These are phyloP conservation scores for Rehmannia glutinosa DNA, from an alignment of 257 asterid species.

Conservation along the genomic window DNA sequence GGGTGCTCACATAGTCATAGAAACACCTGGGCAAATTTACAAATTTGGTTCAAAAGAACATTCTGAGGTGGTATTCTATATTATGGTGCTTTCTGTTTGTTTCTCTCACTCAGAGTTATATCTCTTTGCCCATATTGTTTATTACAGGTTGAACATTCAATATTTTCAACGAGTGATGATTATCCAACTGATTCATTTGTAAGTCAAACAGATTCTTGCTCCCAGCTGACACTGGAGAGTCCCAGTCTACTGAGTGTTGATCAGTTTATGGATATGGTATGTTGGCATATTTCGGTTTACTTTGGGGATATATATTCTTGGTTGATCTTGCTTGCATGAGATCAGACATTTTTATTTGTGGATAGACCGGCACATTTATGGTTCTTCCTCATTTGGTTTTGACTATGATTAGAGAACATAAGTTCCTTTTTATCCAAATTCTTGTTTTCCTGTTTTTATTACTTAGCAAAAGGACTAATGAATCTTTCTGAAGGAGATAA, in stretches of 20 bases:
- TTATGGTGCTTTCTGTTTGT: constrained; percentile 9
- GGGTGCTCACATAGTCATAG: constrained; percentile 52
- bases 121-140: constrained; percentile 14
- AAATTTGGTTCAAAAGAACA: constrained; percentile 37
- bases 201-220: constrained; percentile 45
- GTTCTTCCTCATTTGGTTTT: not conserved
- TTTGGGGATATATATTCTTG: not conserved
- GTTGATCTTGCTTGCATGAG: not conserved
- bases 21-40: constrained; percentile 43
- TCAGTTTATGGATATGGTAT: constrained; percentile 71
- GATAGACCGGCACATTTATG: not conserved
- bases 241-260: constrained; percentile 58
- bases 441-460: no score
- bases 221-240: constrained; percentile 43
- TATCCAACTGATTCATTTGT: constrained; percentile 45
- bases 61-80: constrained; percentile 40
- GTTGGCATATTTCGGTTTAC: constrained; percentile 16
- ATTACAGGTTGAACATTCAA: constrained; percentile 40
- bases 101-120: constrained; percentile 8
- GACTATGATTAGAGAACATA: no score
- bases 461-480: no score
- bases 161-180: constrained; percentile 45
- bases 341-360: not conserved
- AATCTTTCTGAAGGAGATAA: no score
- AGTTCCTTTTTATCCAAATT: no score